Evolutionary conservation across 495 filamentous ascomycete species (phyloP).

Genomic region (Penicillium coffeae): DNA sequence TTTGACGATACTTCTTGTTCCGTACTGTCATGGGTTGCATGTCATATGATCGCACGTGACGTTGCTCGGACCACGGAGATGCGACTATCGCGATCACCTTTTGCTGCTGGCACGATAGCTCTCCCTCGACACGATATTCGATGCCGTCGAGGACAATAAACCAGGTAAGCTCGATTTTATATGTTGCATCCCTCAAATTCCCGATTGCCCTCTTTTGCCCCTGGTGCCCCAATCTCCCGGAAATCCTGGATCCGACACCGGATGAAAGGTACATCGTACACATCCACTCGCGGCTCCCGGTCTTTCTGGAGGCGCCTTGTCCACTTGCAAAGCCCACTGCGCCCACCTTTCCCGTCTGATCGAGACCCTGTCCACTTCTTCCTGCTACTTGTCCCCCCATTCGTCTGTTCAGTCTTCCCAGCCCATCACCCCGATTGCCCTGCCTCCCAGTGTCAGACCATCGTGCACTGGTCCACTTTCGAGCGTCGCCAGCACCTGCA

Average conservation of each 20-base stretch:
- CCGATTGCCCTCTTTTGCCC: no score
- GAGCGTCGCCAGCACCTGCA: constrained; percentile 29
- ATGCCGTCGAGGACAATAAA: no score
- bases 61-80: not conserved
- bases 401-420: no score
- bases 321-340: constrained; percentile 8
- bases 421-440: constrained; percentile 20
- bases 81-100: not conserved
- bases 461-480: constrained; percentile 32
- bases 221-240: not conserved
- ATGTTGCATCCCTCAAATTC: no score
- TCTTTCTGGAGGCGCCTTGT: constrained; percentile 1
- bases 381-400: constrained; percentile 14
- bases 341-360: constrained; percentile 21
- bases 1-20: not conserved
- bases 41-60: constrained; percentile 4
- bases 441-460: constrained; percentile 35
- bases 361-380: constrained; percentile 11
- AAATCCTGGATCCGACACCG: constrained; percentile 14
- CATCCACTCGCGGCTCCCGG: constrained; percentile 12
- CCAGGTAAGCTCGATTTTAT: no score
- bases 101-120: no score
- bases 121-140: no score
- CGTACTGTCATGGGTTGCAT: not conserved
- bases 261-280: constrained; percentile 10